Evolutionary conservation across 164 flowering plant species (phyloP).

Genomic region (Annona cherimola): DNA sequence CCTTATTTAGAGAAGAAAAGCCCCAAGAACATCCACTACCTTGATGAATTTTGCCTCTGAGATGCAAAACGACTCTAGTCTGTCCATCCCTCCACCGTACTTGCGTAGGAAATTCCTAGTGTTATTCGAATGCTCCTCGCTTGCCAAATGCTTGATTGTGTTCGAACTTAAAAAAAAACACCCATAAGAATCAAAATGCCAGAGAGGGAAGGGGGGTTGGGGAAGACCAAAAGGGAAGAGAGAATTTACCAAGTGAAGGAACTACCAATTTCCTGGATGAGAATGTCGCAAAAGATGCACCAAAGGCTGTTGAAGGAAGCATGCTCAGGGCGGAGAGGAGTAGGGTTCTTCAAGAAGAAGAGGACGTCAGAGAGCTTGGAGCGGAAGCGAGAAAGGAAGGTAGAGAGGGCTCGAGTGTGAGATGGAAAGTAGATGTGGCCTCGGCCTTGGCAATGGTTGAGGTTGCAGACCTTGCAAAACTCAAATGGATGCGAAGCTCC

Average conservation of each 20-base stretch:
- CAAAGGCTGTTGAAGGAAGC: conserved; percentile 58
- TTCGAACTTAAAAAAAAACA: conserved; percentile 38
- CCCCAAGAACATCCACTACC: conserved; percentile 31
- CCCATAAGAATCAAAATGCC: not conserved
- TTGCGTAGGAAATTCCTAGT: conserved; percentile 70
- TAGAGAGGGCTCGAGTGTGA: conserved; percentile 59
- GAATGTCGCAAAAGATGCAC: conserved; percentile 80
- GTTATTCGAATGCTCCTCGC: conserved; percentile 61
- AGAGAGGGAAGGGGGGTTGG: not conserved
- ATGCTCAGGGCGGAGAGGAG: conserved; percentile 39
- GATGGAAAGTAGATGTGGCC: conserved; percentile 72
- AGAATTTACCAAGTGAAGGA: conserved; percentile 52
- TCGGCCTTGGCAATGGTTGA: conserved; percentile 66
- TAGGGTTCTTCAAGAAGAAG: conserved; percentile 65
- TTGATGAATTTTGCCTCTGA: conserved; percentile 48
- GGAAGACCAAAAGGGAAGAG: not conserved
- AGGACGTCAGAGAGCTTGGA: conserved; percentile 54
- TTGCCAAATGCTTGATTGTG: conserved; percentile 64
- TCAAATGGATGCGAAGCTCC: conserved; percentile 39
- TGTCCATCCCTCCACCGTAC: conserved; percentile 62
- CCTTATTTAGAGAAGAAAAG: not conserved
- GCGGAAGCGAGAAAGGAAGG: conserved; percentile 56
- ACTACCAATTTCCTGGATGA: conserved; percentile 47
- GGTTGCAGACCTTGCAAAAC: conserved; percentile 75
- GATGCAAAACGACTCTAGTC: conserved; percentile 46